phyloP scores from a whole-genome alignment of 805 yeast genomes.

The Wickerhamiella galacta region DNA sequence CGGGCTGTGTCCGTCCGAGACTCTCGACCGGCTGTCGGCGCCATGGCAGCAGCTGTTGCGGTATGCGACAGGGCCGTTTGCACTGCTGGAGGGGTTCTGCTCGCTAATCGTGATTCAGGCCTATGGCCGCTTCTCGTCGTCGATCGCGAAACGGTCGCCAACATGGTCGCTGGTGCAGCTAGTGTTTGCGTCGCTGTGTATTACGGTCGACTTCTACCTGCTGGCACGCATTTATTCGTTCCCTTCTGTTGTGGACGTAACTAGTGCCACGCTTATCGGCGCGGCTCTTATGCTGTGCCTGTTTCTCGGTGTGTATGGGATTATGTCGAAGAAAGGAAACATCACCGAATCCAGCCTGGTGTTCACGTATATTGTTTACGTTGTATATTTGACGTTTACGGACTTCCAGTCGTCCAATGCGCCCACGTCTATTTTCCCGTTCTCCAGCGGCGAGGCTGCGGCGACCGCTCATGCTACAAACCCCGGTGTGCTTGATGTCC shows the following conservation, averaged over 20 bases:
- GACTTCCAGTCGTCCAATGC: constrained; percentile 35
- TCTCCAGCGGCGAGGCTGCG: constrained; percentile 1
- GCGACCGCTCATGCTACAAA: background rate
- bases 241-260: constrained; percentile 45
- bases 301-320: constrained; percentile 67
- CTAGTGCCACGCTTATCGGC: constrained; percentile 72
- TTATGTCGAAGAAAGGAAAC: constrained; percentile 68
- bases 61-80: constrained; percentile 78
- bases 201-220: constrained; percentile 63
- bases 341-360: constrained; percentile 76
- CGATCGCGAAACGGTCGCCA: constrained; percentile 51
- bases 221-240: constrained; percentile 69
- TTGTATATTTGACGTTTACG: constrained; percentile 85
- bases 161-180: constrained; percentile 64
- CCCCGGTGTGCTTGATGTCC: background rate
- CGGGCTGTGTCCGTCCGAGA: constrained; percentile 21
- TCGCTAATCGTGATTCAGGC: constrained; percentile 84
- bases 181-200: constrained; percentile 52
- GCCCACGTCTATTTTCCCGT: constrained; percentile 7
- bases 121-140: constrained; percentile 62
- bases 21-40: constrained; percentile 26
- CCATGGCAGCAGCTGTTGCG: constrained; percentile 59
- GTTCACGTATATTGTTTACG: constrained; percentile 81
- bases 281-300: constrained; percentile 62
- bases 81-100: constrained; percentile 85